phyloP scores from a whole-genome alignment of 352 stramenopile genomes.

The Phytophthora idaei region DNA sequence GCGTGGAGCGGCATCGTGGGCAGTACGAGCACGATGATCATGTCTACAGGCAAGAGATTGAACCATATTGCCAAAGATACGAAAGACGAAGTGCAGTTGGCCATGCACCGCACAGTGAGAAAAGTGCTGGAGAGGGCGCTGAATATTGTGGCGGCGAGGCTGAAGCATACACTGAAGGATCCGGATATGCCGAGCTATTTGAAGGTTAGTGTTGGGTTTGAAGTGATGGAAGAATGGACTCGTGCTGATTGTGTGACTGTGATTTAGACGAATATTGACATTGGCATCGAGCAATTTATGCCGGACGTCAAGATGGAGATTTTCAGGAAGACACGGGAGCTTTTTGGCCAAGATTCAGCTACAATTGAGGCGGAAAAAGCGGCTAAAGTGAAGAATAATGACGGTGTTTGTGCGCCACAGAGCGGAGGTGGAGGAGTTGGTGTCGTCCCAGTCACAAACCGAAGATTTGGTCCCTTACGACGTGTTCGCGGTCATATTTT shows the following conservation, averaged over 20 bases:
- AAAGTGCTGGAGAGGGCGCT: conserved; percentile 81
- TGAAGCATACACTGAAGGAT: conserved; percentile 84
- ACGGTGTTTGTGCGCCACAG: background rate
- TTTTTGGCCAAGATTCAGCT: conserved; percentile 57
- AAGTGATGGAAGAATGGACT: background rate
- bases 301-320: conserved; percentile 90
- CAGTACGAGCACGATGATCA: conserved; percentile 79
- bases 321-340: conserved; percentile 80
- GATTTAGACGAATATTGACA: conserved; percentile 75
- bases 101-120: conserved; percentile 79
- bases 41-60: conserved; percentile 80
- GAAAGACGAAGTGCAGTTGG: conserved; percentile 81
- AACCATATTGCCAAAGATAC: conserved; percentile 87
- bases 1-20: conserved; percentile 76
- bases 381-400: conserved; percentile 9
- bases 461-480: conserved; percentile 36
- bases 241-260: conserved; percentile 1
- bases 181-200: conserved; percentile 85
- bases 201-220: conserved; percentile 38
- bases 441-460: conserved; percentile 11
- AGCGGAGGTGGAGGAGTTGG: conserved; percentile 3
- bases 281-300: conserved; percentile 88
- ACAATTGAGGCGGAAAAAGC: conserved; percentile 15
- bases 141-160: conserved; percentile 72
- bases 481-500: conserved; percentile 77